Percentiles rank a stretch among this genome's conserved stretches.
Conservation (phyloP, 208 protist genomes). For the Trypanosoma avium region DNA sequence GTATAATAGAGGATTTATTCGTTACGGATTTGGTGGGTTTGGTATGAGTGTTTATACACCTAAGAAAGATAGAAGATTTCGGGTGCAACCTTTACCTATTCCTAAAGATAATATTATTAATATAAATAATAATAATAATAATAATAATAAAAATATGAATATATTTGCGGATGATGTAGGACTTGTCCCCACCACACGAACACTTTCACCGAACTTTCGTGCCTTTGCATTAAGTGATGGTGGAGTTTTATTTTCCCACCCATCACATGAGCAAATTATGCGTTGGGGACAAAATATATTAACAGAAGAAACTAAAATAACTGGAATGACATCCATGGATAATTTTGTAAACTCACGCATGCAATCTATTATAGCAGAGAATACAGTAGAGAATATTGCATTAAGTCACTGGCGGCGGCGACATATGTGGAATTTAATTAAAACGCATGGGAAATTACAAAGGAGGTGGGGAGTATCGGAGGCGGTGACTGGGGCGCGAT, state of each 20-base stretch:
- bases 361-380: slow-evolving; percentile 88
- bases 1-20: slow-evolving; percentile 87
- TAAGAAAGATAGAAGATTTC: slow-evolving; percentile 81
- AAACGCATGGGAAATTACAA: slow-evolving; percentile 79
- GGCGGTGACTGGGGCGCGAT: slow-evolving; percentile 58
- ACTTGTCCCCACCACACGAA: slow-evolving; percentile 60
- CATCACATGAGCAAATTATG: slow-evolving; percentile 83
- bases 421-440: slow-evolving; percentile 89
- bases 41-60: slow-evolving; percentile 88
- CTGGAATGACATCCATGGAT: slow-evolving; percentile 74
- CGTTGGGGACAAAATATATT: slow-evolving; percentile 71
- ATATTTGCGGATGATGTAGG: slow-evolving; percentile 41
- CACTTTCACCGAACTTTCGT: slow-evolving; percentile 83
- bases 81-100: slow-evolving; percentile 29
- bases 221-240: slow-evolving; percentile 79
- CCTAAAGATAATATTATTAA: slow-evolving; percentile 18
- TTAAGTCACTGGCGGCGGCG: slow-evolving; percentile 76
- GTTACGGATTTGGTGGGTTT: slow-evolving; percentile 88
- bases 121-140: no score
- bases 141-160: no score
- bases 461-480: slow-evolving; percentile 78
- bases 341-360: slow-evolving; percentile 80
- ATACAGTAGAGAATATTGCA: slow-evolving; percentile 85
- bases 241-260: slow-evolving; percentile 80
- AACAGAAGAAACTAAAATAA: slow-evolving; percentile 57